These are phyloP conservation scores for Bathelium albidoporum DNA, from an alignment of 495 filamentous ascomycete species.

Conservation along the genomic window DNA sequence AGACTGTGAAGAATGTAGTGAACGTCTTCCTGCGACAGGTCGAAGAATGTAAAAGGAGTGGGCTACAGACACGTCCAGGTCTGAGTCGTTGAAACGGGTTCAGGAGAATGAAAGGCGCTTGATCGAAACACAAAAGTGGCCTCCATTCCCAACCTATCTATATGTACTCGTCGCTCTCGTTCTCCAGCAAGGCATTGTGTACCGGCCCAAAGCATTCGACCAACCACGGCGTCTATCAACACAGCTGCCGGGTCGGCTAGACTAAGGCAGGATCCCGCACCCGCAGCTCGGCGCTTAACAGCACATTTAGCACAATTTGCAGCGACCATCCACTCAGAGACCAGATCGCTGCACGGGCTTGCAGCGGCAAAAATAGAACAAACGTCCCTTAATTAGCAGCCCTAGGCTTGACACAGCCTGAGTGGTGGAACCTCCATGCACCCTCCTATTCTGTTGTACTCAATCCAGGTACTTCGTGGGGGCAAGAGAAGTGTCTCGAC, in stretches of 20 bases:
- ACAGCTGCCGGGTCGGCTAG: not conserved
- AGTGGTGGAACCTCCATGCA: not conserved
- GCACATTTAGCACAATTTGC: slow-evolving; percentile 4
- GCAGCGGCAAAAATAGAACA: not conserved
- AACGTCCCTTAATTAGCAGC: not conserved
- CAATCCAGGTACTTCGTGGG: no score
- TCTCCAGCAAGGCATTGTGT: not conserved
- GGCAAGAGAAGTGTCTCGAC: no score
- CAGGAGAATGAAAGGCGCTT: not conserved
- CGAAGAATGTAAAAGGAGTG: not conserved
- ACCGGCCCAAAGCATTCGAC: not conserved
- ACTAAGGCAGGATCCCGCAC: not conserved
- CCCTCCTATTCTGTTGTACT: no score
- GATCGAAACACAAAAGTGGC: not conserved
- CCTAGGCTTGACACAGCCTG: not conserved
- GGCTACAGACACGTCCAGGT: slow-evolving; percentile 1
- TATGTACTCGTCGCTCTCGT: not conserved
- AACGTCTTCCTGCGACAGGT: slow-evolving; percentile 1
- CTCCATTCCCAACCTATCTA: not conserved
- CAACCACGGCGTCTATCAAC: slow-evolving; percentile 5
- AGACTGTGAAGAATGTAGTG: not conserved
- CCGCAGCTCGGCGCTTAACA: not conserved
- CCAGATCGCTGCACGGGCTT: not conserved
- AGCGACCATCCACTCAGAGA: not conserved
- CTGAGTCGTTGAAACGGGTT: not conserved